Conservation (phyloP, 2,329 filamentous ascomycete genomes). For the Onygenales sp. region DNA sequence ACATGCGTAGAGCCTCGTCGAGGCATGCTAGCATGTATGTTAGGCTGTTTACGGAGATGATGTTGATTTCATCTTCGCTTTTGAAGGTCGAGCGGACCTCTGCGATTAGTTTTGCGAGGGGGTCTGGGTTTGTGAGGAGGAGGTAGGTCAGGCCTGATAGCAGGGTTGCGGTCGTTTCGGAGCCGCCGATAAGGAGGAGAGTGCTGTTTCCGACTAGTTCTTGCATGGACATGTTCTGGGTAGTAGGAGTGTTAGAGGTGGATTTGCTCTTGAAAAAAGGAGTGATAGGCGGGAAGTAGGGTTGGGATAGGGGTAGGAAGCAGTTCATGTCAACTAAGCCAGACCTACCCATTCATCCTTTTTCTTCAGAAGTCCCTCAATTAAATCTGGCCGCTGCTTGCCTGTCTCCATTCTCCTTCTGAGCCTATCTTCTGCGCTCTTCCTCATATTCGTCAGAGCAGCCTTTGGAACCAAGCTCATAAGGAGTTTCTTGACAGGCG, state of each 20-base stretch:
- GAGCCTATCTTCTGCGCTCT: slow-evolving; percentile 2
- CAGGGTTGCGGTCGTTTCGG: slow-evolving; percentile 40
- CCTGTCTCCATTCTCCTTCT: background rate
- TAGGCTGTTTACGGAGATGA: slow-evolving; percentile 21
- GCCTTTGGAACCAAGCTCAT: slow-evolving; percentile 10
- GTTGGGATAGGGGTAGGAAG: background rate
- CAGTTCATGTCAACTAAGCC: background rate
- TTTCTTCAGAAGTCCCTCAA: slow-evolving; percentile 1
- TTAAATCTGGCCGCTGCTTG: background rate
- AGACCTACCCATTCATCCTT: slow-evolving; percentile 2
- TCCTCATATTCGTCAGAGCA: slow-evolving; percentile 1
- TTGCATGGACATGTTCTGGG: slow-evolving; percentile 10
- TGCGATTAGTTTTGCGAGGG: slow-evolving; percentile 20
- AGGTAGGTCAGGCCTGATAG: slow-evolving; percentile 34
- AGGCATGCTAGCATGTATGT: slow-evolving; percentile 34
- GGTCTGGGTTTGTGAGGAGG: slow-evolving; percentile 26
- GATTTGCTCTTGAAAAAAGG: background rate
- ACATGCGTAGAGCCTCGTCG: slow-evolving; percentile 35
- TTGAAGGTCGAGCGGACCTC: slow-evolving; percentile 34
- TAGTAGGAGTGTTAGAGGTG: background rate
- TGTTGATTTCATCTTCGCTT: slow-evolving; percentile 29
- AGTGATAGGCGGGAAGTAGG: background rate
- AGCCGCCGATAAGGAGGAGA: slow-evolving; percentile 31
- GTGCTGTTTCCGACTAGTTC: slow-evolving; percentile 28
- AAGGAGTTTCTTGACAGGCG: slow-evolving; percentile 7